A percentile compares a stretch with the other conserved stretches of the same genome.
Evolutionary conservation across 73 alveolate genomes (phyloP).

Genomic region (Symbiodinium pilosum): DNA sequence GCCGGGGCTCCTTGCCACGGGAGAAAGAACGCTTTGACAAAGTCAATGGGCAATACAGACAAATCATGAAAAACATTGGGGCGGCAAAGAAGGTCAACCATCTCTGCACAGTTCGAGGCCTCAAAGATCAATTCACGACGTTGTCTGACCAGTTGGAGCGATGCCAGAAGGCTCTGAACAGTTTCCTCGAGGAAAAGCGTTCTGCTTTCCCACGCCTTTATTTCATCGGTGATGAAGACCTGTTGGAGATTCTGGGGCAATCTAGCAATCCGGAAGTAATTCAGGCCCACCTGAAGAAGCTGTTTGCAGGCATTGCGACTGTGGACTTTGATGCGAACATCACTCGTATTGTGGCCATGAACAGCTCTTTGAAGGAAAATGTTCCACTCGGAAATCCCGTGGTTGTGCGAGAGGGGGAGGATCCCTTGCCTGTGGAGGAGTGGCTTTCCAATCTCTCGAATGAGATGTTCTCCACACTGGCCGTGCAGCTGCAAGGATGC

Average conservation of each 20-base stretch:
- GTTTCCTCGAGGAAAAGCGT: slow-evolving; percentile 99
- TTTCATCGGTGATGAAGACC: slow-evolving; percentile 99
- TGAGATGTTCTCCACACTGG: slow-evolving; percentile 99
- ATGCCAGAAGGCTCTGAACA: slow-evolving; percentile 99
- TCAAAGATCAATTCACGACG: slow-evolving; percentile 98
- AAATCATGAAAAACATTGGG: slow-evolving; percentile 85
- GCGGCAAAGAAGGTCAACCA: slow-evolving; percentile 81
- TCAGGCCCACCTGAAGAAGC: slow-evolving; percentile 99
- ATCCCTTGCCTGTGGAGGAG: slow-evolving; percentile 99
- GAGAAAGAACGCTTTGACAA: slow-evolving; percentile 99
- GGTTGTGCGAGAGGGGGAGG: slow-evolving; percentile 96
- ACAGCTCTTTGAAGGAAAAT: slow-evolving; percentile 98
- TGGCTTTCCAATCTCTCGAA: slow-evolving; percentile 99
- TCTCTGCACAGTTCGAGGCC: slow-evolving; percentile 73
- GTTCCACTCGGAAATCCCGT: slow-evolving; percentile 97
- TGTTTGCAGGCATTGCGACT: slow-evolving; percentile 99
- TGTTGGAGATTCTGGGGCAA: slow-evolving; percentile 99
- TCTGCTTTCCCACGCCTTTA: slow-evolving; percentile 99
- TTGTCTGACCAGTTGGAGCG: slow-evolving; percentile 99
- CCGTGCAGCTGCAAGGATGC: slow-evolving; percentile 96
- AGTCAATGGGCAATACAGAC: slow-evolving; percentile 99
- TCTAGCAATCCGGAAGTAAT: slow-evolving; percentile 99
- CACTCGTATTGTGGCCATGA: slow-evolving; percentile 98
- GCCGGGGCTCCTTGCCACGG: slow-evolving; percentile 99
- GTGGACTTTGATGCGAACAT: slow-evolving; percentile 98